Conservation (phyloP, 345 rosid genomes). For the Mangifera indica region DNA sequence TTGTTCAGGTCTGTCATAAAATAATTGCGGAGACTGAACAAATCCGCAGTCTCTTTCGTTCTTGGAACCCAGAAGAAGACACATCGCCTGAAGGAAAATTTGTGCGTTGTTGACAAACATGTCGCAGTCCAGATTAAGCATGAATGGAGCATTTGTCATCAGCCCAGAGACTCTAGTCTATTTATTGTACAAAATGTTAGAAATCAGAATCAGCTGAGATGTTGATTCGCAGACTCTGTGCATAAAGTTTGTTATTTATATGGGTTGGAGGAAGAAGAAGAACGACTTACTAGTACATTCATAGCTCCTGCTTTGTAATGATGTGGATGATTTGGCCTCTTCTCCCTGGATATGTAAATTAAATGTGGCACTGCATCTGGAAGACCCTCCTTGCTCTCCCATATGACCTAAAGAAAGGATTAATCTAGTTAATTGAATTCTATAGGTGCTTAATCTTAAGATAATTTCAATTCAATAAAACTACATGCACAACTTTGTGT, state of each 20-base stretch:
- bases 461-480: no score
- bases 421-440: background rate
- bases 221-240: no score
- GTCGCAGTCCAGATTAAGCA: no score
- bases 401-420: constrained; percentile 41
- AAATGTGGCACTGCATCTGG: constrained; percentile 50
- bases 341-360: constrained; percentile 68
- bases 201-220: no score
- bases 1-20: constrained; percentile 37
- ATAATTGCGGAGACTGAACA: constrained; percentile 54
- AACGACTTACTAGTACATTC: constrained; percentile 58
- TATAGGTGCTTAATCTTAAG: no score
- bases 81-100: constrained; percentile 49
- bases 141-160: constrained; percentile 71
- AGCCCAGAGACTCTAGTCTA: constrained; percentile 68
- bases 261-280: background rate
- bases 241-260: background rate
- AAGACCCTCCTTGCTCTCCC: constrained; percentile 41
- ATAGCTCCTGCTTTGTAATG: constrained; percentile 77
- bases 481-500: no score
- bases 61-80: constrained; percentile 34
- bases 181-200: background rate
- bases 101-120: constrained; percentile 61
- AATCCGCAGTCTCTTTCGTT: constrained; percentile 35
- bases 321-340: constrained; percentile 49